Evolutionary conservation across 1,284 basidiomycete genomes (phyloP), one percentile per base, ranked within the genome.

Genomic region (Leccinum solheimii): DNA sequence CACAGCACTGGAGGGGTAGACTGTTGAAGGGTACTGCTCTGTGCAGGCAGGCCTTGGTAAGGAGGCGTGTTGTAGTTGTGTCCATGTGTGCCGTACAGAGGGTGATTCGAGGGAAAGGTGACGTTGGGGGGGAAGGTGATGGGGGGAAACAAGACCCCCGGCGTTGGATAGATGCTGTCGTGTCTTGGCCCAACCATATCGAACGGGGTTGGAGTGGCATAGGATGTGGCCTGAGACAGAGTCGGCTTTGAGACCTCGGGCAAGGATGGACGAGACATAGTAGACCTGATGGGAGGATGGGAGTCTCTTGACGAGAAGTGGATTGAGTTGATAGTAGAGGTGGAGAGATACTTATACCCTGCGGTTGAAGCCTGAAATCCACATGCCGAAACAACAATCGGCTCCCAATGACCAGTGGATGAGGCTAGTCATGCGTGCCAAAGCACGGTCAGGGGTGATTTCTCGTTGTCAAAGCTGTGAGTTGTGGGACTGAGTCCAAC

Each of bases 281-380:
- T 7, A 21, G 23, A 16, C 16, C 8, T 14, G 34, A 11, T 11
- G 11, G 3, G 21, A 19, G 11, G 36, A 26, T 30, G 19, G 13
- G 11, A 3, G 21, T 26, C 2, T 9, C 10, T 13, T 8, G 10
- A 48, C 16, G 19, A 48, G 45, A 21, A 48, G 45, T 7, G 3
- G 11, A 21, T 13, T 21, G 21, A 7, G 21, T 9, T 9, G 16
- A n/a, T 4, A 10, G 38, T n/a, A 2, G n/a, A 40, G 10, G 16
- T n/a, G 16, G n/a, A n/a, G 38, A 40, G 8, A n/a, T n/a, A 49
- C 40, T 55, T 62, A 52, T 65, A 57, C 2, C 14, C 7, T 34
- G 11, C 4, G 14, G 50, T 36, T 60, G 9, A 34, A 54, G 40
- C 59, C 49, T 19, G 43, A 11, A 10, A 30, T 27, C 5, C 48